A percentile compares a stretch with the other conserved stretches of the same genome.
Conservation (phyloP, 225 moss, liverwort and hornwort species). For the Bryum argenteum region DNA sequence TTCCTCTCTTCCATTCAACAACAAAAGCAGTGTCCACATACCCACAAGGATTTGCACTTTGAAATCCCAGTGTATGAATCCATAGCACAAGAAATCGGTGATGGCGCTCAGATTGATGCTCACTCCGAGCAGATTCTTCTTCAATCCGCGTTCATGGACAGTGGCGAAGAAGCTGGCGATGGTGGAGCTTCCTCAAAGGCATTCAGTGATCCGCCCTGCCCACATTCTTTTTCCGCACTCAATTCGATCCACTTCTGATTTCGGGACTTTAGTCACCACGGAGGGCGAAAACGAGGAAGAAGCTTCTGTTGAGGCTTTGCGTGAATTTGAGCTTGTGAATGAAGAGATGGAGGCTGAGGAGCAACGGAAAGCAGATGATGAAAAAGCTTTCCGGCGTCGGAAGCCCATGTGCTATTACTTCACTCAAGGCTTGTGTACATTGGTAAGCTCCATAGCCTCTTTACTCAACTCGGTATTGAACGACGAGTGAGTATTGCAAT, state of each 20-base stretch:
- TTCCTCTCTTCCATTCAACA: no score
- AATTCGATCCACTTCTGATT: slow-evolving; percentile 7
- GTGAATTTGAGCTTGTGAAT: slow-evolving; percentile 38
- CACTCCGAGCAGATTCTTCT: slow-evolving; percentile 13
- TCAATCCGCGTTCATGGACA: background rate
- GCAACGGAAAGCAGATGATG: slow-evolving; percentile 27
- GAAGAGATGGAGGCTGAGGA: slow-evolving; percentile 39
- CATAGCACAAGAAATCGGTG: background rate
- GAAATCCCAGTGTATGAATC: no score
- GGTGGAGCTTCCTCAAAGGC: background rate
- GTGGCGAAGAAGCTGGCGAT: background rate
- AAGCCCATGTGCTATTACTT: slow-evolving; percentile 86
- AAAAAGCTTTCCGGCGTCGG: slow-evolving; percentile 29
- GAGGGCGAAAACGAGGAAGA: background rate
- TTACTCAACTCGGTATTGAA: background rate
- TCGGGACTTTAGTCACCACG: background rate
- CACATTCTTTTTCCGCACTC: background rate
- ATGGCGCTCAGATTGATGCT: slow-evolving; percentile 28
- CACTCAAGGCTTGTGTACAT: slow-evolving; percentile 85
- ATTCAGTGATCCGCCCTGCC: background rate
- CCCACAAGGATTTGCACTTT: no score
- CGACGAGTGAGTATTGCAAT: background rate
- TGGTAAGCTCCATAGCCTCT: slow-evolving; percentile 43
- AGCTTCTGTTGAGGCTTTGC: slow-evolving; percentile 18
- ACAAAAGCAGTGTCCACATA: no score